Percentiles rank a stretch among this genome's conserved stretches.
Conservation (phyloP, 768 basidiomycete genomes). For the Phylloporus sp. region DNA sequence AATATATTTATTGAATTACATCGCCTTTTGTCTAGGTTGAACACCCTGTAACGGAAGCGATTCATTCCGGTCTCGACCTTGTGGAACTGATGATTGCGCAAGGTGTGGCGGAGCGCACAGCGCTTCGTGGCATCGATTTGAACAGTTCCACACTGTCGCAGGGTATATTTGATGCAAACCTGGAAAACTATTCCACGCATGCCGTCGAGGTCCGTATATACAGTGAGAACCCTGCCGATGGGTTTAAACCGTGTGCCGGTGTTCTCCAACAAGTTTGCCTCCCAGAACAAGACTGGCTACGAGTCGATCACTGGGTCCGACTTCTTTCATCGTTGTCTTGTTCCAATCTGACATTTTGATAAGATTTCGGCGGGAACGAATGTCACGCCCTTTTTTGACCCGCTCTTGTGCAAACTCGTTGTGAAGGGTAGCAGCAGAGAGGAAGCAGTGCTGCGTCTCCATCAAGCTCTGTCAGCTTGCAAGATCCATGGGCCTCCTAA, state of each 20-base stretch:
- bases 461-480: constrained; percentile 33
- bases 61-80: constrained; percentile 53
- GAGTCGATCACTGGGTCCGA: constrained; percentile 57
- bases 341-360: not conserved
- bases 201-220: constrained; percentile 59
- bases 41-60: constrained; percentile 58
- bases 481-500: constrained; percentile 56
- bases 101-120: constrained; percentile 37
- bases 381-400: constrained; percentile 53
- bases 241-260: constrained; percentile 57
- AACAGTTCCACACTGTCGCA: constrained; percentile 34
- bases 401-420: constrained; percentile 56
- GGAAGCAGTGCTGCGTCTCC: constrained; percentile 42
- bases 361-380: constrained; percentile 47
- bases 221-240: constrained; percentile 55
- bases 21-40: constrained; percentile 45
- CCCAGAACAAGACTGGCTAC: constrained; percentile 43
- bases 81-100: constrained; percentile 63
- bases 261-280: constrained; percentile 53
- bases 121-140: constrained; percentile 11
- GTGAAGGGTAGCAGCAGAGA: constrained; percentile 43
- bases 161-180: constrained; percentile 29
- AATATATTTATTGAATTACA: not conserved
- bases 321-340: constrained; percentile 1
- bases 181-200: constrained; percentile 21